Conservation (phyloP, 257 asterid species). For the Capsicum pubescens region DNA sequence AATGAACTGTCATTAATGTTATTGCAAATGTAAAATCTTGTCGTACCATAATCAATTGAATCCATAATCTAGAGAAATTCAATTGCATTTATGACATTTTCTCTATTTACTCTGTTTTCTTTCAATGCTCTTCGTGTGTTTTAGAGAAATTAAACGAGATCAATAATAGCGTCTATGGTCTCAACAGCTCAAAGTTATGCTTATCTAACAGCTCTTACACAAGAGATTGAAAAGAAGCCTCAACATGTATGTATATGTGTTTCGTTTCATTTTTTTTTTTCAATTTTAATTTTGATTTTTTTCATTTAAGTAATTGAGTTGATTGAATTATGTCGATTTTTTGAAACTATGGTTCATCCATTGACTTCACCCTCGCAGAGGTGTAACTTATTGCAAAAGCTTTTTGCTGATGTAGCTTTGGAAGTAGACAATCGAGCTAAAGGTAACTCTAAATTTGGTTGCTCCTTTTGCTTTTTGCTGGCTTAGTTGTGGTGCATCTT, state of each 20-base stretch:
- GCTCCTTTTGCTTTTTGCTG: conserved; percentile 9
- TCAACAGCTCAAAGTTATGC: conserved; percentile 70
- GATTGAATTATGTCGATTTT: too few species aligned
- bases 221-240: conserved; percentile 91
- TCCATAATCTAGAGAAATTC: not conserved
- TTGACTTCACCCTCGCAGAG: conserved; percentile 79
- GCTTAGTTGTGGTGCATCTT: conserved; percentile 27
- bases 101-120: not conserved
- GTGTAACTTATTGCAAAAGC: conserved; percentile 78
- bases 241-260: conserved; percentile 64
- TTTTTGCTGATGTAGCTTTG: conserved; percentile 89
- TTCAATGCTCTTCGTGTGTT: too few species aligned
- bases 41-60: not conserved
- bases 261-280: too few species aligned
- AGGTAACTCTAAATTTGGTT: conserved; percentile 50
- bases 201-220: conserved; percentile 77
- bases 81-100: conserved; percentile 13
- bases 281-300: too few species aligned
- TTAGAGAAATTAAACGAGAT: not conserved
- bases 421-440: conserved; percentile 95
- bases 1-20: not conserved
- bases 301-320: too few species aligned
- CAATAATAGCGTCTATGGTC: conserved; percentile 56
- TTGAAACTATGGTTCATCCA: conserved; percentile 47
- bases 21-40: not conserved